Evolutionary conservation across 352 stramenopile species (phyloP), one percentile per base, ranked within the genome.

Genomic region (Pythium chondricola): DNA sequence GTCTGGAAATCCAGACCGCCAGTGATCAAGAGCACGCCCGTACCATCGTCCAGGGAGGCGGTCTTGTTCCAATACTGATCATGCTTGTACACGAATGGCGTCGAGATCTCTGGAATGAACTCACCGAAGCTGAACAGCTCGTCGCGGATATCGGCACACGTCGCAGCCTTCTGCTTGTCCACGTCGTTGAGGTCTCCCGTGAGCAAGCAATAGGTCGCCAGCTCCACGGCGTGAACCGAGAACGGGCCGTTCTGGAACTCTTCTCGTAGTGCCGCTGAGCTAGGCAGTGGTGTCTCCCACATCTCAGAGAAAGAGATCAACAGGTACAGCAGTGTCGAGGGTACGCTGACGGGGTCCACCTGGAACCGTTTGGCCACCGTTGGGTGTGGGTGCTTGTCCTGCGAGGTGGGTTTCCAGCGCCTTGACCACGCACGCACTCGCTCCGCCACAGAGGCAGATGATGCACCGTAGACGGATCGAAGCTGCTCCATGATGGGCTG

Each of bases 1-100:
- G 64, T 82, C 42, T 75, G 54, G 9, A 67, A 67, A 38, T 78
- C 64, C 14, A 78, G 48, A n/a, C 59, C 56, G 24, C 67, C 67
- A 18, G 52, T 72, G 36, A 82, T 65, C 14, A 82, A 7, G n/a
- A 82, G 43, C 38, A 74, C 53, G 25, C 51, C 75, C 4, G 64
- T 40, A 37, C 67, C 58, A 10, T 39, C 33, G 16, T 64, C 67
- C 2, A 72, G 54, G 26, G 25, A 41, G 10, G 67, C 59, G 20
- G 60, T 67, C 17, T 60, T 27, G 55, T 73, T 69, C 35, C 42
- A 66, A 53, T 59, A 73, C 41, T 60, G 42, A 45, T 75, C 70
- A 13, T 35, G 22, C 13, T 33, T 25, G 46, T 82, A 82, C 31
- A 42, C 38, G 16, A 74, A 73, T 2, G 30, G 47, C 0, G 25